Percentiles rank a stretch among this genome's conserved stretches.
These are phyloP conservation scores for Cyclotella choctawhatcheeana DNA, from an alignment of 108 stramenopile genomes.

Conservation along the genomic window DNA sequence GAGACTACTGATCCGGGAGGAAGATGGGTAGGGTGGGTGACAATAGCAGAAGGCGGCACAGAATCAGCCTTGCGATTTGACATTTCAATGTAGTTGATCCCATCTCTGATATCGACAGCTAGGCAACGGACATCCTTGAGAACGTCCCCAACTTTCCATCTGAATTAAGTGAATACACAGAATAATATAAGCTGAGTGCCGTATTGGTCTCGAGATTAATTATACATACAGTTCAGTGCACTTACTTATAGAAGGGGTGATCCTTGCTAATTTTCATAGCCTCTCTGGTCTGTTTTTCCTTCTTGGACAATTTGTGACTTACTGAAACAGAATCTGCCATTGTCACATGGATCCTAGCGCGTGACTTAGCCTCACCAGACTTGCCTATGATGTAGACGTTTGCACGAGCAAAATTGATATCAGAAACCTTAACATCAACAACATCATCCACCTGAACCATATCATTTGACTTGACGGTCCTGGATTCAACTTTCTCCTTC, in stretches of 20 bases:
- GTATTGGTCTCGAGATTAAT: too few relatives aligned
- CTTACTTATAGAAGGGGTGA: constrained; percentile 76
- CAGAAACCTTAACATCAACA: constrained; percentile 18
- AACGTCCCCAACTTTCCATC: constrained; percentile 56
- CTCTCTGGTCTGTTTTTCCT: constrained; percentile 40
- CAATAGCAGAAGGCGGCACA: constrained; percentile 42
- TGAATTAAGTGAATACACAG: background rate
- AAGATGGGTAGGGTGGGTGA: constrained; percentile 54
- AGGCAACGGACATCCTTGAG: constrained; percentile 63
- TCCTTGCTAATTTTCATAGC: constrained; percentile 55
- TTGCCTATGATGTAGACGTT: constrained; percentile 55
- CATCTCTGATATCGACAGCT: constrained; percentile 51
- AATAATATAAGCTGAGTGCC: too few relatives aligned
- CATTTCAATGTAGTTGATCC: constrained; percentile 61
- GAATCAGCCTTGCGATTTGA: constrained; percentile 32
- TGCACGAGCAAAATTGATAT: constrained; percentile 60
- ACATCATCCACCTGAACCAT: constrained; percentile 67
- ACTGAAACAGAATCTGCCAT: constrained; percentile 54
- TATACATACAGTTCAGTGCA: background rate
- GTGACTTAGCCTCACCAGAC: constrained; percentile 33
- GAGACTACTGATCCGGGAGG: constrained; percentile 58
- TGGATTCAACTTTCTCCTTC: constrained; percentile 22
- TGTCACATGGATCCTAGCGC: constrained; percentile 71
- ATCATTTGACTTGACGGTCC: constrained; percentile 19
- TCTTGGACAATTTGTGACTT: constrained; percentile 46